Conservation (phyloP, 306 rosid species). For the Ceratonia siliqua region DNA sequence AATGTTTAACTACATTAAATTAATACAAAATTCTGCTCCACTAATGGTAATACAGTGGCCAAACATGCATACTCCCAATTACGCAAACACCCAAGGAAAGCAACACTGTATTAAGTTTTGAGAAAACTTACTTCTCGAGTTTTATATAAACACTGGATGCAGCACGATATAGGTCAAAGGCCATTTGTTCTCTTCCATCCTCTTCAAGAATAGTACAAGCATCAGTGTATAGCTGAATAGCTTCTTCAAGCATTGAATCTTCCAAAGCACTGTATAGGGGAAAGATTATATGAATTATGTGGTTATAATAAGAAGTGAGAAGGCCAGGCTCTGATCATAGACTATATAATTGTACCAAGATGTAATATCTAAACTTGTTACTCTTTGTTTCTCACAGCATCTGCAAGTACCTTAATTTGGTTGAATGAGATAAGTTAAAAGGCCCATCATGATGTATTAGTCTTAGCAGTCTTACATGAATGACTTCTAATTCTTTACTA, state of each 20-base stretch:
- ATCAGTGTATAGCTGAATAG: conserved; percentile 82
- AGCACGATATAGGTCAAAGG: conserved; percentile 92
- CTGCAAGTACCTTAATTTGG: conserved; percentile 4
- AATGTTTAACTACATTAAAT: background rate
- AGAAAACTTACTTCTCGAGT: conserved; percentile 79
- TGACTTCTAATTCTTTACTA: conserved; percentile 10
- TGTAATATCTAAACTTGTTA: conserved; percentile 2
- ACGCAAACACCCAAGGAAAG: background rate
- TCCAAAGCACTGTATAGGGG: conserved; percentile 71
- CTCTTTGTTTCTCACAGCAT: conserved; percentile 14
- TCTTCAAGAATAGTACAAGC: conserved; percentile 90
- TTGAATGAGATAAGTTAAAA: background rate
- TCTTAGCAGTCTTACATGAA: conserved; percentile 12
- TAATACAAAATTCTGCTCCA: background rate
- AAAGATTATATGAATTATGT: conserved; percentile 13
- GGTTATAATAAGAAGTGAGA: background rate
- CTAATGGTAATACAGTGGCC: background rate
- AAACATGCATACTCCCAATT: conserved; percentile 19
- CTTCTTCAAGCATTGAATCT: conserved; percentile 79
- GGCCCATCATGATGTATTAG: background rate
- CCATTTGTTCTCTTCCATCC: conserved; percentile 91
- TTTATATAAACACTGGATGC: conserved; percentile 68
- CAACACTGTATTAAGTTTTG: conserved; percentile 1
- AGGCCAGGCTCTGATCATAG: background rate
- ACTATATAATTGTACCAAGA: conserved; percentile 6